Base-by-base conservation (phyloP, 106 monocot genomes). In the Ottelia alismoides region DNA sequence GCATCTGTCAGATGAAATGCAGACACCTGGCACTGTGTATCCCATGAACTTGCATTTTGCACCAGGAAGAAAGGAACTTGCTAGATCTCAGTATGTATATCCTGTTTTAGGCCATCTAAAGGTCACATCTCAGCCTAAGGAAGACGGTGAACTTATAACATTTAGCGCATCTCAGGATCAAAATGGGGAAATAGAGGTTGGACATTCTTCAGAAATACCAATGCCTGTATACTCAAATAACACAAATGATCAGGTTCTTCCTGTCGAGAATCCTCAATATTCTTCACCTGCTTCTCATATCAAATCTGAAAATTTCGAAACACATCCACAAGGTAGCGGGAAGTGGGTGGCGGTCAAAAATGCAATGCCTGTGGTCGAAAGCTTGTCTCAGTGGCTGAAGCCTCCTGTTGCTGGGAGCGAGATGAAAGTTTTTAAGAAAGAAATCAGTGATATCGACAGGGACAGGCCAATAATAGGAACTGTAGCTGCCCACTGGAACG, bases 401-500 rank as follows among this genome's bases (percentile, higher is more conserved):
- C 79, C 79, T 35, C 65, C 65, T 19, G 19, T 30, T 45, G 27
- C 72, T 21, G 60, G 53, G 35, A 59, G 55, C 26, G 55, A 56
- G 29, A 48, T 19, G 60, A 64, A 14, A 25, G 53, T 58, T 47
- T n/a, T 53, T 18, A 53, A 17, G 28, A 58, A 50, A 18, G 77
- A 71, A 25, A 66, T 20, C 25, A 76, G 61, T 31, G 82, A 71
- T 40, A 58, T 68, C 28, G 30, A 74, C 56, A 60, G 11, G n/a
- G 88, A 96, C 26, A 78, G 81, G 14, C 82, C 94, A 19, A 89
- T 88, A 25, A 70, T 89, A 47, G 88, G 88, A 68, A 65, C 68
- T 50, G 94, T 84, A 46, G 76, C 81, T 26, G 76, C 83, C 27
- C 81, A 85, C 27, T 88, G 85, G 88, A 84, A 59, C 27, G 81